Conservation (phyloP, 352 stramenopile species). For the Phytophthora constricta region DNA sequence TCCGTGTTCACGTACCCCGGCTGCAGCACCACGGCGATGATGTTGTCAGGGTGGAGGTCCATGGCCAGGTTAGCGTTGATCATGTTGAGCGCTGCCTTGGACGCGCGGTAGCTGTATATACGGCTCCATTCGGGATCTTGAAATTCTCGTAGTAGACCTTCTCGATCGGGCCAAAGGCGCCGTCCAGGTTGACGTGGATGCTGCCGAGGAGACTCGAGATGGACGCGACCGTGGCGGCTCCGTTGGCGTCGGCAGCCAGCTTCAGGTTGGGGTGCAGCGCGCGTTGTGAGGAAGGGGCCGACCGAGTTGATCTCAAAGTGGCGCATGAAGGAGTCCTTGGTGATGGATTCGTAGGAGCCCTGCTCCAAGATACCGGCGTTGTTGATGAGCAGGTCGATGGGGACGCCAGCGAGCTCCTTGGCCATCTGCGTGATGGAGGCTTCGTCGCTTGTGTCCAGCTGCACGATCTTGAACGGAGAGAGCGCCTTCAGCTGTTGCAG, state of each 20-base stretch:
- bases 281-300: constrained; percentile 59
- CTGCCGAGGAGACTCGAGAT: constrained; percentile 27
- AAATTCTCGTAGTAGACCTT: constrained; percentile 3
- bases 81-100: too few relatives aligned
- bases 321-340: constrained; percentile 51
- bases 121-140: constrained; percentile 22
- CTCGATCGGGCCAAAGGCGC: constrained; percentile 32
- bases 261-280: constrained; percentile 49
- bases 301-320: constrained; percentile 71
- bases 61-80: constrained; percentile 47
- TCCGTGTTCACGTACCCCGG: constrained; percentile 62
- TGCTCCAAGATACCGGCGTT: constrained; percentile 51
- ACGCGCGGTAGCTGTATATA: constrained; percentile 73
- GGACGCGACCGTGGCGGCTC: constrained; percentile 35
- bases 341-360: constrained; percentile 32
- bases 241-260: constrained; percentile 22
- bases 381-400: constrained; percentile 69
- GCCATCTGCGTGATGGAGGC: constrained; percentile 42
- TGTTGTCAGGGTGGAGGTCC: constrained; percentile 52
- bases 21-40: constrained; percentile 49
- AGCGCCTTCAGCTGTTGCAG: constrained; percentile 42
- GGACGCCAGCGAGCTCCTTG: constrained; percentile 40
- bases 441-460: constrained; percentile 52
- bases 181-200: constrained; percentile 2
- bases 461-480: constrained; percentile 47